Conservation (phyloP, 352 stramenopile genomes). For the Phytopythium boreale region DNA sequence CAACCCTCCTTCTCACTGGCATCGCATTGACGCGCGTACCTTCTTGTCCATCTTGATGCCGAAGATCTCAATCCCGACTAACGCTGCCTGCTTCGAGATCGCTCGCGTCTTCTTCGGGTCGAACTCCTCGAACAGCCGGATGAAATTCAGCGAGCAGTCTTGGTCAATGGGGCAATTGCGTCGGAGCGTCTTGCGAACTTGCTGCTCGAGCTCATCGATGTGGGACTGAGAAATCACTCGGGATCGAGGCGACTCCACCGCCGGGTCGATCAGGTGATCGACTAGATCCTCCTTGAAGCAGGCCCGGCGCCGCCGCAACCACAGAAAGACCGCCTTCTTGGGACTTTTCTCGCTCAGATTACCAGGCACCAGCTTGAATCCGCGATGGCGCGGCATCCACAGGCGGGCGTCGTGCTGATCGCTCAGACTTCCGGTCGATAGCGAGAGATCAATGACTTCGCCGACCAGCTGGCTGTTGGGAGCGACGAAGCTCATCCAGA, state of each 20-base stretch:
- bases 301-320: conserved; percentile 42
- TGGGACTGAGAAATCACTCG: conserved; percentile 42
- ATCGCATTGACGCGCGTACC: conserved; percentile 19
- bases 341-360: conserved; percentile 67
- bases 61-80: conserved; percentile 56
- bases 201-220: conserved; percentile 62
- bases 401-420: conserved; percentile 61
- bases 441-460: conserved; percentile 62
- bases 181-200: conserved; percentile 66
- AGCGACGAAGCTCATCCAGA: conserved; percentile 63
- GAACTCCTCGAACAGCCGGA: conserved; percentile 72
- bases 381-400: conserved; percentile 65
- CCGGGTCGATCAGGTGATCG: conserved; percentile 33
- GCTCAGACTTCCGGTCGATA: conserved; percentile 61
- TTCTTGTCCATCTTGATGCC: conserved; percentile 77
- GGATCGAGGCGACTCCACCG: conserved; percentile 36
- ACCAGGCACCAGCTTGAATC: conserved; percentile 68
- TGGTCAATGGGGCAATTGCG: conserved; percentile 75
- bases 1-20: neutral
- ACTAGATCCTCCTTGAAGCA: conserved; percentile 47
- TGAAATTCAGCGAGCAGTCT: conserved; percentile 73
- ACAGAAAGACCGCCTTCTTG: conserved; percentile 62
- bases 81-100: conserved; percentile 42
- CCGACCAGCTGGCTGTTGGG: conserved; percentile 42
- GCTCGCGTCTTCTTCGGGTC: conserved; percentile 60